A percentile compares a stretch with the other conserved stretches of the same genome.
Conservation (phyloP, 2,329 filamentous ascomycete genomes). For the Diaporthe nobilis region DNA sequence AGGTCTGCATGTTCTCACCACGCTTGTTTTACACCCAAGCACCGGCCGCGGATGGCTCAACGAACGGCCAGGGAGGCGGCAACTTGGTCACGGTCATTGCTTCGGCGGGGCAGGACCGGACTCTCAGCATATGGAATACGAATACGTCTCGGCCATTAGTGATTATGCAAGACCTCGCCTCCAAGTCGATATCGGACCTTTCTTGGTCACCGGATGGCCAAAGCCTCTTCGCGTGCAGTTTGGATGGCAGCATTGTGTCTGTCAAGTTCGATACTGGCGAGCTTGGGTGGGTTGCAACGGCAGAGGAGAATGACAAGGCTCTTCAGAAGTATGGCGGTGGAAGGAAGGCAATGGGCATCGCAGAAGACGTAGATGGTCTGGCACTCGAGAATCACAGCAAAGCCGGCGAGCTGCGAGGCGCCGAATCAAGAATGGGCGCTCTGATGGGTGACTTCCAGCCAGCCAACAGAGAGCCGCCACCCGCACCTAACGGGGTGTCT, state of each 20-base stretch:
- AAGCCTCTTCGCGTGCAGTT: conserved; percentile 85
- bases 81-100: conserved; percentile 90
- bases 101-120: conserved; percentile 96
- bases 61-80: conserved; percentile 62
- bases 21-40: conserved; percentile 85
- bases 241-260: conserved; percentile 90
- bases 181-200: conserved; percentile 94
- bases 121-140: conserved; percentile 97
- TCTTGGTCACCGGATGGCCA: conserved; percentile 95
- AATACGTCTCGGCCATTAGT: conserved; percentile 93
- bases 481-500: conserved; percentile 68
- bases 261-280: conserved; percentile 89
- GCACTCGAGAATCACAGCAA: conserved; percentile 93
- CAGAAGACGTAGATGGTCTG: conserved; percentile 92
- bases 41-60: conserved; percentile 67
- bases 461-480: conserved; percentile 63
- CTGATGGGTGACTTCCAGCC: conserved; percentile 88
- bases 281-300: conserved; percentile 87
- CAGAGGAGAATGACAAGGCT: conserved; percentile 92
- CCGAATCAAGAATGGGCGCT: conserved; percentile 97
- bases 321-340: conserved; percentile 93
- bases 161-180: conserved; percentile 88
- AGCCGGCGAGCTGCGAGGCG: conserved; percentile 88
- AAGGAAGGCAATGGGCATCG: conserved; percentile 88
- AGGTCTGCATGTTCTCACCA: conserved; percentile 97